phyloP scores from a whole-genome alignment of 2,329 filamentous ascomycete species.

The Atkinsonella hypoxylon region DNA sequence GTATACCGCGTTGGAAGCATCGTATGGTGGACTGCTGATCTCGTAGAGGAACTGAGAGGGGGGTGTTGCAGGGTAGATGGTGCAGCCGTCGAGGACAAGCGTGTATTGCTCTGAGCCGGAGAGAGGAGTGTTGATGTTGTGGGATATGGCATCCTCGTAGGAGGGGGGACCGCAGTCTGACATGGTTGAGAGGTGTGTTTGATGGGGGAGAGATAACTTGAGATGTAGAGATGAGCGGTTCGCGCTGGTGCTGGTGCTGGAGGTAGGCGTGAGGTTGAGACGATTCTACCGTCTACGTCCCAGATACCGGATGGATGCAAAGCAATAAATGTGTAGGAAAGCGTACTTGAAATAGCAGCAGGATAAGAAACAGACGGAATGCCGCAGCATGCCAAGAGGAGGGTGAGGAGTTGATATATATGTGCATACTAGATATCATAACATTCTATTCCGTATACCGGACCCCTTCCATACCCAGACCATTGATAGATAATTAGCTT shows the following conservation, averaged over 20 bases:
- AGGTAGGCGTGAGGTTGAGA: not conserved
- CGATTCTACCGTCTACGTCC: too few relatives aligned
- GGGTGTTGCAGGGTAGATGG: constrained; percentile 11
- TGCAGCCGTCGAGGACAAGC: constrained; percentile 12
- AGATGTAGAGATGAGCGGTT: not conserved
- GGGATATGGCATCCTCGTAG: constrained; percentile 2
- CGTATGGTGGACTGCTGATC: constrained; percentile 13
- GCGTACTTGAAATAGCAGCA: too few relatives aligned
- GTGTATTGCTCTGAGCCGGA: constrained; percentile 3
- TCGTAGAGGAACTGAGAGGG: constrained; percentile 14
- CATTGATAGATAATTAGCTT: too few relatives aligned
- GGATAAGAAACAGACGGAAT: too few relatives aligned
- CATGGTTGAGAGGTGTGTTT: not conserved
- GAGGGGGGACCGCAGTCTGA: not conserved
- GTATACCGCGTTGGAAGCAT: constrained; percentile 11
- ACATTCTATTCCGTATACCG: too few relatives aligned
- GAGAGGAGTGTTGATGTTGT: constrained; percentile 1
- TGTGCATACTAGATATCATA: too few relatives aligned
- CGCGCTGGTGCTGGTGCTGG: too few relatives aligned
- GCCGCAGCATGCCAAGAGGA: too few relatives aligned
- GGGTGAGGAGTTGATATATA: too few relatives aligned
- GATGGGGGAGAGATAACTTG: not conserved
- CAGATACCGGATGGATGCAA: too few relatives aligned
- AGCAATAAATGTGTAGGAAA: too few relatives aligned
- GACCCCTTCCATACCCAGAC: too few relatives aligned